These are phyloP conservation scores for Agaricus subrufescens DNA, from an alignment of 768 basidiomycete species.

Conservation along the genomic window DNA sequence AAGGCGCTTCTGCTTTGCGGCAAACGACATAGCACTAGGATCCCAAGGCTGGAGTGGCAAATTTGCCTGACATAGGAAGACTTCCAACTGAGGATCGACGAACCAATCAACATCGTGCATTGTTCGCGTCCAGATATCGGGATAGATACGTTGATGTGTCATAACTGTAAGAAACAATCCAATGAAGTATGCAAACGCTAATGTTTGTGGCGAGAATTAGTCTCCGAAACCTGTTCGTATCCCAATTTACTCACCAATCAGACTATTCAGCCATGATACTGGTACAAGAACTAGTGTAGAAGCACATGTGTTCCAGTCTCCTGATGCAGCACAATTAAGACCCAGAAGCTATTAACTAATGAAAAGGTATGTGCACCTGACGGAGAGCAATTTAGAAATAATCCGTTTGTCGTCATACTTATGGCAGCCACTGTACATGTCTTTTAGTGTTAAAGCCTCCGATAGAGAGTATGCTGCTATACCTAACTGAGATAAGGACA, in stretches of 20 bases:
- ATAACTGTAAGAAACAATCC: constrained; percentile 41
- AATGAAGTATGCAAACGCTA: constrained; percentile 48
- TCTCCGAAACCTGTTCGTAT: background rate
- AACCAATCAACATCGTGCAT: constrained; percentile 62
- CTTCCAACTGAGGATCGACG: constrained; percentile 9
- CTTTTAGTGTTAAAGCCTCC: background rate
- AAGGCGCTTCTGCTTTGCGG: constrained; percentile 14
- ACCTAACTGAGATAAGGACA: constrained; percentile 51
- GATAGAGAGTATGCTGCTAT: constrained; percentile 12
- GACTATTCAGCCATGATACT: constrained; percentile 41
- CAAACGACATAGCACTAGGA: constrained; percentile 26
- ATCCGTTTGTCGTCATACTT: constrained; percentile 38
- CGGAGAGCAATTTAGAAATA: constrained; percentile 20
- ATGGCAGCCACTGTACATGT: constrained; percentile 41
- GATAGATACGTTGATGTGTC: constrained; percentile 36
- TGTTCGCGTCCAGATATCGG: constrained; percentile 48
- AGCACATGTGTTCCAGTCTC: constrained; percentile 38
- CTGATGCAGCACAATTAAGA: constrained; percentile 18
- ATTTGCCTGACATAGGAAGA: constrained; percentile 3
- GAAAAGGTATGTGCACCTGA: constrained; percentile 25
- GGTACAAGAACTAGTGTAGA: constrained; percentile 45
- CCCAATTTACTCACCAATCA: constrained; percentile 34
- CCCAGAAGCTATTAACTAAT: constrained; percentile 1
- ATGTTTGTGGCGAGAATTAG: background rate
- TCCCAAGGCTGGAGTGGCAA: constrained; percentile 8